A percentile compares a stretch with the other conserved stretches of the same genome.
Conservation (phyloP, 1,284 basidiomycete genomes). For the Pterula multifida region DNA sequence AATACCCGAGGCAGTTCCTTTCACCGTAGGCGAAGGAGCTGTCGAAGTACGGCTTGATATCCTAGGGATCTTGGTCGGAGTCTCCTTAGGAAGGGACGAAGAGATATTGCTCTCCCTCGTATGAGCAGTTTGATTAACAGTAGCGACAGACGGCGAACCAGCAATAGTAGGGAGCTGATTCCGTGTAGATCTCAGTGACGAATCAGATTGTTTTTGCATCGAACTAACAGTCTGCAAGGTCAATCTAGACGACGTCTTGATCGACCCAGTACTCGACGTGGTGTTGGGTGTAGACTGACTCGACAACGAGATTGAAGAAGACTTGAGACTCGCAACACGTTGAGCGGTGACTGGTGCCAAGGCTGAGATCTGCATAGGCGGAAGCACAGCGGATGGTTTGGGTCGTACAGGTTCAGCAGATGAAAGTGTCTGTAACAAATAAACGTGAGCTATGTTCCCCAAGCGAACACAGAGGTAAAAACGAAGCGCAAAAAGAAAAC, state of each 20-base stretch:
- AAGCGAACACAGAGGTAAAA: not conserved
- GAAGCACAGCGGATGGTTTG: conserved; percentile 55
- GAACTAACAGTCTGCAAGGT: conserved; percentile 70
- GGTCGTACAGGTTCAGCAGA: conserved; percentile 69
- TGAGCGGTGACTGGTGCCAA: conserved; percentile 69
- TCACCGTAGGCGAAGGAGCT: conserved; percentile 51
- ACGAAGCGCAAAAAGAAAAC: conserved; percentile 8
- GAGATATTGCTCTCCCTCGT: conserved; percentile 33
- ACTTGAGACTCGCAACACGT: conserved; percentile 68
- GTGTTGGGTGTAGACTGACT: conserved; percentile 29
- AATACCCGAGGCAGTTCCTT: conserved; percentile 22
- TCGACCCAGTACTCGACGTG: conserved; percentile 27
- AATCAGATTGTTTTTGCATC: conserved; percentile 71
- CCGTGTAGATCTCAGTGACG: conserved; percentile 57
- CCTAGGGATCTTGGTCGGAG: conserved; percentile 90
- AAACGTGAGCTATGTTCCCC: not conserved
- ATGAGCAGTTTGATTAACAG: conserved; percentile 34
- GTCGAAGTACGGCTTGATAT: conserved; percentile 73
- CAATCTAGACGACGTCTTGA: conserved; percentile 41
- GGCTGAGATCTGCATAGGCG: conserved; percentile 81
- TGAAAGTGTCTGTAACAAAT: conserved; percentile 60
- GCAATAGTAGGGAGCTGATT: conserved; percentile 78
- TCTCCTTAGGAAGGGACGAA: conserved; percentile 55
- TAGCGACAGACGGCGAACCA: conserved; percentile 79
- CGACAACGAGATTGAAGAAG: conserved; percentile 24